These are phyloP conservation scores for Gracilaria caudata DNA, from an alignment of 23 red algal species.

Conservation along the genomic window DNA sequence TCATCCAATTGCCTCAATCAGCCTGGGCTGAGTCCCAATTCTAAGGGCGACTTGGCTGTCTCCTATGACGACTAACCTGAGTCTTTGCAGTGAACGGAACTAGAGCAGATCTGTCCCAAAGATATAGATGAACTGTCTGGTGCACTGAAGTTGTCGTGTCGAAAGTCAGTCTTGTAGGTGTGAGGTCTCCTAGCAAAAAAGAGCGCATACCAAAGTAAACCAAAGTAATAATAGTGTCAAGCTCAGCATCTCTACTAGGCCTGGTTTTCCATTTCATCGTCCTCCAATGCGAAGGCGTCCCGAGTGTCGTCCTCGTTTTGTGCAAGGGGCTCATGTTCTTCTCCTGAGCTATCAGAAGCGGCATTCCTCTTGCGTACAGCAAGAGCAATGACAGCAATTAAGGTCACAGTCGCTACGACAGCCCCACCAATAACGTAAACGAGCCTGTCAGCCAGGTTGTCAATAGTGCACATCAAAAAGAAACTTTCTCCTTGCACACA, in stretches of 20 bases:
- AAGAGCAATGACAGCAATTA: conserved; percentile 36
- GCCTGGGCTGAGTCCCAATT: too few relatives aligned
- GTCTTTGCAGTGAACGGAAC: too few relatives aligned
- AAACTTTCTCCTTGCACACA: conserved; percentile 28
- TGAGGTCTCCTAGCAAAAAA: background rate
- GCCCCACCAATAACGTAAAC: conserved; percentile 58
- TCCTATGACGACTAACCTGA: too few relatives aligned
- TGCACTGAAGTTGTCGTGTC: too few relatives aligned
- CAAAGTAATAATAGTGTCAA: background rate
- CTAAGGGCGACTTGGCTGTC: too few relatives aligned
- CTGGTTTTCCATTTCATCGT: conserved; percentile 4
- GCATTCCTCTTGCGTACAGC: conserved; percentile 28
- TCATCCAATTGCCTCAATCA: too few relatives aligned
- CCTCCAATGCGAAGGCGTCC: conserved; percentile 14
- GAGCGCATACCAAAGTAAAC: background rate
- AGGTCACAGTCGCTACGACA: conserved; percentile 24
- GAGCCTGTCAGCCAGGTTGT: conserved; percentile 52
- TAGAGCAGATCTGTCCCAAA: too few relatives aligned
- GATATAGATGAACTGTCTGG: too few relatives aligned
- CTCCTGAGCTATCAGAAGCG: background rate
- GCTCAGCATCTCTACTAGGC: background rate
- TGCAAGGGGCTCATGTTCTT: conserved; percentile 29
- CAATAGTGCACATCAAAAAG: conserved; percentile 57
- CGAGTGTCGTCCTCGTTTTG: conserved; percentile 19
- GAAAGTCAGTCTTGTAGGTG: too few relatives aligned